A percentile compares a stretch with the other conserved stretches of the same genome.
Evolutionary conservation across 2,329 filamentous ascomycete species (phyloP).

Genomic region (Sclerotinia trifoliorum): DNA sequence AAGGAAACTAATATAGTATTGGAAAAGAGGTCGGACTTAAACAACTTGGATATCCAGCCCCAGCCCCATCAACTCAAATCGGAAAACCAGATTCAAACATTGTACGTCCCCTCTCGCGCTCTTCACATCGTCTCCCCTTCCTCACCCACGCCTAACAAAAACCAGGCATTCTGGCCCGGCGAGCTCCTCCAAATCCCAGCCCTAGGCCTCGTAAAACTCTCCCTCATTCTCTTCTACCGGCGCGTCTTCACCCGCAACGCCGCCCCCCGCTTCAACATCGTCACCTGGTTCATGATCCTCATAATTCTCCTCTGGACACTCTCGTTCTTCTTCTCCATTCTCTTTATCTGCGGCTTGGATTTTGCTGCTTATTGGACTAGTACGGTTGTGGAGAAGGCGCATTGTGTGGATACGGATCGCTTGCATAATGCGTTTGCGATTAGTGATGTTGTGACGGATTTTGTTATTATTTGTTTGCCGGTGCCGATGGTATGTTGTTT

Average conservation of each 20-base stretch:
- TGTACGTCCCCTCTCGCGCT: not conserved
- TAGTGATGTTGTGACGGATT: constrained; percentile 18
- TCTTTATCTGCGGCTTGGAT: constrained; percentile 17
- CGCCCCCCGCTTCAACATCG: constrained; percentile 12
- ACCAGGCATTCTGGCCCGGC: constrained; percentile 15
- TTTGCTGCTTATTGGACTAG: constrained; percentile 16
- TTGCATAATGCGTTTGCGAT: constrained; percentile 22
- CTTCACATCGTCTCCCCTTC: too few species aligned
- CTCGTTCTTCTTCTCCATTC: constrained; percentile 13
- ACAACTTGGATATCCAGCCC: constrained; percentile 17
- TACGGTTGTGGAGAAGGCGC: constrained; percentile 9
- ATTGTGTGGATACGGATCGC: constrained; percentile 12
- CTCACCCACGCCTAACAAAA: not conserved
- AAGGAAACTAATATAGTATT: not conserved
- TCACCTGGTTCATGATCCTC: not conserved
- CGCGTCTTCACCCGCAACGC: constrained; percentile 12
- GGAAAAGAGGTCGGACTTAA: constrained; percentile 13
- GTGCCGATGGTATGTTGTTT: constrained; percentile 10
- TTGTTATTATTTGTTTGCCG: constrained; percentile 10
- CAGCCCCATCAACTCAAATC: not conserved
- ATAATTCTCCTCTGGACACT: constrained; percentile 15
- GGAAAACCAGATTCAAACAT: constrained; percentile 16
- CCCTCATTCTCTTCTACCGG: constrained; percentile 19
- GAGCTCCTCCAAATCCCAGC: constrained; percentile 18
- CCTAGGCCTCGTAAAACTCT: constrained; percentile 20